phyloP scores from a whole-genome alignment of 2,329 filamentous ascomycete genomes.

The Colletotrichum sojae region DNA sequence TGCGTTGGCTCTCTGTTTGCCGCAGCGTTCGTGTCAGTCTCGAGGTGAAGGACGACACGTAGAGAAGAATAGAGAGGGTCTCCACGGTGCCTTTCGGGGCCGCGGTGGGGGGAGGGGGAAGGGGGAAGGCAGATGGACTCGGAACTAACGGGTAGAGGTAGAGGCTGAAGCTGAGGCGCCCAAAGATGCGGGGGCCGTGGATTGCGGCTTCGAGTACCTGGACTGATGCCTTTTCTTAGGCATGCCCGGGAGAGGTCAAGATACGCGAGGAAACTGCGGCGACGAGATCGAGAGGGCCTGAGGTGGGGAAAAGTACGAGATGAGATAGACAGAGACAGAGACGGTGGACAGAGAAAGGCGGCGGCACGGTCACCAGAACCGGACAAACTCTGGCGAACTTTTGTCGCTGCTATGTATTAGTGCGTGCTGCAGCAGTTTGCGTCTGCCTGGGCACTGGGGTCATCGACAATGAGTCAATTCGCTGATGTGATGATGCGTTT shows the following conservation, averaged over 20 bases:
- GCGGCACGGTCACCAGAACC: constrained; percentile 1
- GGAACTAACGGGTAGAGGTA: constrained; percentile 36
- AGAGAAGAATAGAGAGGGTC: not conserved
- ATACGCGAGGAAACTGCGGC: constrained; percentile 21
- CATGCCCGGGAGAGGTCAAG: constrained; percentile 59
- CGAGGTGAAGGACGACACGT: not conserved
- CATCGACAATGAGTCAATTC: constrained; percentile 17
- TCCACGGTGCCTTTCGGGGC: not conserved
- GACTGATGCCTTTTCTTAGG: constrained; percentile 73
- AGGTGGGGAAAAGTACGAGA: not conserved
- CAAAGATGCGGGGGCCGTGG: constrained; percentile 58
- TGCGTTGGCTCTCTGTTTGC: constrained; percentile 51
- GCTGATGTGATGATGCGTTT: constrained; percentile 10
- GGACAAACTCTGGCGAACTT: constrained; percentile 27
- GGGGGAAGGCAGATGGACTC: not conserved
- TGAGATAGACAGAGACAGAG: not conserved
- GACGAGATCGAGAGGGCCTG: constrained; percentile 10
- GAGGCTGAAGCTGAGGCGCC: constrained; percentile 40
- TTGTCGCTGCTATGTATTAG: constrained; percentile 29
- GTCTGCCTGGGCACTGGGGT: constrained; percentile 11
- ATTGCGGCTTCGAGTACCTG: constrained; percentile 71
- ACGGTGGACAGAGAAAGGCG: not conserved
- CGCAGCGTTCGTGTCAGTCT: constrained; percentile 28
- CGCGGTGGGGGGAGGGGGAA: not conserved
- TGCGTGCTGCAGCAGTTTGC: constrained; percentile 12